phyloP scores from a whole-genome alignment of 2,329 filamentous ascomycete species.

The Verticillium nubilum region DNA sequence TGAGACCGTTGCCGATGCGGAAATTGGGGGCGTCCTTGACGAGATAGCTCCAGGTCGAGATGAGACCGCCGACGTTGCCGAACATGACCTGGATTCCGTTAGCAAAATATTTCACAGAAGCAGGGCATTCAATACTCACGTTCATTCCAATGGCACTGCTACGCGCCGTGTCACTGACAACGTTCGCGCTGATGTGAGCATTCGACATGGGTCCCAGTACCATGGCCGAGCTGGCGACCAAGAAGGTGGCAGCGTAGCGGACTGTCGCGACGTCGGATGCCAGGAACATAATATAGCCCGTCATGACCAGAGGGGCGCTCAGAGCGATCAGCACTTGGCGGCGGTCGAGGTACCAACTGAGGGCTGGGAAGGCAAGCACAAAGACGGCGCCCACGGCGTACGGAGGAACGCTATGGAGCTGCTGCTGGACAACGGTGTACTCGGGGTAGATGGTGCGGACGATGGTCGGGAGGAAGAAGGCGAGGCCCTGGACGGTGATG shows the following conservation, averaged over 20 bases:
- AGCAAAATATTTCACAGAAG: conserved; percentile 15
- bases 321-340: conserved; percentile 57
- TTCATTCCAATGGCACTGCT: conserved; percentile 61
- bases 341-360: conserved; percentile 55
- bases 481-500: conserved; percentile 65
- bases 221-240: conserved; percentile 61
- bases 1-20: conserved; percentile 66
- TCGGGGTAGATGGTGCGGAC: conserved; percentile 61
- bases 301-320: conserved; percentile 58
- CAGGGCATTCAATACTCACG: conserved; percentile 8
- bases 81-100: conserved; percentile 47
- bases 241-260: conserved; percentile 65
- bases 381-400: conserved; percentile 66
- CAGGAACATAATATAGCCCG: conserved; percentile 67
- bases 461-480: conserved; percentile 66
- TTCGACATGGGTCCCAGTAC: conserved; percentile 59
- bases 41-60: conserved; percentile 61
- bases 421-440: conserved; percentile 52
- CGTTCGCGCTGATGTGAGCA: conserved; percentile 63
- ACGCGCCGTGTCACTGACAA: conserved; percentile 65
- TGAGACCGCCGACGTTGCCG: conserved; percentile 65
- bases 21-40: conserved; percentile 60
- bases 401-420: conserved; percentile 65
- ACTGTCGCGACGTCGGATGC: conserved; percentile 44
- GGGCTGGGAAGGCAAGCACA: conserved; percentile 53